These are phyloP conservation scores for Warburgia ugandensis DNA, from an alignment of 164 flowering plant genomes.

Conservation along the genomic window DNA sequence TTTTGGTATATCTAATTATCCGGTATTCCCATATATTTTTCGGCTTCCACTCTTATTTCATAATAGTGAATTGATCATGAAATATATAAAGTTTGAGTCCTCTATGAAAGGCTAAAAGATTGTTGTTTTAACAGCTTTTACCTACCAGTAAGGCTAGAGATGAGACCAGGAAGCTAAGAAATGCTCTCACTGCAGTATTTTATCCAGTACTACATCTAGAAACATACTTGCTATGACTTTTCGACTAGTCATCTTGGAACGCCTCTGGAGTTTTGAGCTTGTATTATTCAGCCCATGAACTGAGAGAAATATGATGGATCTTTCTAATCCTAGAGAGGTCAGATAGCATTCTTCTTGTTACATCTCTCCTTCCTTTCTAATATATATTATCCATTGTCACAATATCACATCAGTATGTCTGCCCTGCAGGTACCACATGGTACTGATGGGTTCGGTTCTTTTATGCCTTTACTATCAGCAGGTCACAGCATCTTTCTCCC, in stretches of 20 bases:
- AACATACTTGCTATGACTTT: conserved; percentile 91
- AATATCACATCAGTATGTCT: conserved; percentile 24
- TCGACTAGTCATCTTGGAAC: conserved; percentile 74
- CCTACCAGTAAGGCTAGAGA: conserved; percentile 73
- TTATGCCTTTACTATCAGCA: conserved; percentile 62
- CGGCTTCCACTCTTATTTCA: not conserved
- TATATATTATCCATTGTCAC: conserved; percentile 11
- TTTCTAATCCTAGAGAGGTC: conserved; percentile 74
- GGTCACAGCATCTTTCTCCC: conserved; percentile 48
- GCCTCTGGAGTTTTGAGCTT: conserved; percentile 69
- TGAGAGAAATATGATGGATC: conserved; percentile 68
- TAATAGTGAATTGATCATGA: not conserved
- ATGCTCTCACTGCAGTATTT: conserved; percentile 35
- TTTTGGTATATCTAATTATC: no score
- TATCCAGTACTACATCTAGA: conserved; percentile 31
- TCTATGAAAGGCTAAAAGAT: conserved; percentile 2
- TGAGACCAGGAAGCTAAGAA: conserved; percentile 57
- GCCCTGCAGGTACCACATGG: conserved; percentile 40
- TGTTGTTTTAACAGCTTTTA: conserved; percentile 46
- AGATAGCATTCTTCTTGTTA: not conserved
- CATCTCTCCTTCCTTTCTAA: not conserved
- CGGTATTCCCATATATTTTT: no score
- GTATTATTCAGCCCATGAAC: conserved; percentile 56
- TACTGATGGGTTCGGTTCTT: conserved; percentile 60
- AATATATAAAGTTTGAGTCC: not conserved